Conservation (phyloP, 2,329 filamentous ascomycete genomes). For the Aspergillus novofumigatus region DNA sequence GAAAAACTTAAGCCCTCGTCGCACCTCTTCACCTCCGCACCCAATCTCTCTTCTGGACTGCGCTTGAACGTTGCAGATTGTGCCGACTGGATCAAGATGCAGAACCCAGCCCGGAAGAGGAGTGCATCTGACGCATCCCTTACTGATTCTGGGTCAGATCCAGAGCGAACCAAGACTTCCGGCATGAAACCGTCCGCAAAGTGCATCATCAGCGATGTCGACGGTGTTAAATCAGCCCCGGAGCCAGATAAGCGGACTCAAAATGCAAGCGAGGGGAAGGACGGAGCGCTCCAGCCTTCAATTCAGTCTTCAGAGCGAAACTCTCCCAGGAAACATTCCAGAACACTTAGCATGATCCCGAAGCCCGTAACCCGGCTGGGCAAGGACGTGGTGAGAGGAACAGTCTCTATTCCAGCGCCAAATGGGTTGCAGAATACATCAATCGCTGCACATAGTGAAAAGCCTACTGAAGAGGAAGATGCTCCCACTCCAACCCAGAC, state of each 20-base stretch:
- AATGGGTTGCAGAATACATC: background rate
- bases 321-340: background rate
- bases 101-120: conserved; percentile 21
- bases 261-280: background rate
- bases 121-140: conserved; percentile 25
- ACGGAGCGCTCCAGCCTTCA: background rate
- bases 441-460: background rate
- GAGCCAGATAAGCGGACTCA: background rate
- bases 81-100: background rate
- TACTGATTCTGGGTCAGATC: conserved; percentile 23
- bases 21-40: background rate
- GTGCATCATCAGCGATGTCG: background rate
- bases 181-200: background rate
- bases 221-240: background rate
- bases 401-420: background rate
- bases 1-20: background rate
- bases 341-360: background rate
- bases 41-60: background rate
- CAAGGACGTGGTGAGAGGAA: background rate
- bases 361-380: background rate
- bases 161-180: conserved; percentile 8
- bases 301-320: background rate
- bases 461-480: background rate
- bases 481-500: background rate
- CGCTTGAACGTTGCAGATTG: background rate